These are phyloP conservation scores for Nannochloropsis gaditana DNA, from an alignment of 108 stramenopile species.

Conservation along the genomic window DNA sequence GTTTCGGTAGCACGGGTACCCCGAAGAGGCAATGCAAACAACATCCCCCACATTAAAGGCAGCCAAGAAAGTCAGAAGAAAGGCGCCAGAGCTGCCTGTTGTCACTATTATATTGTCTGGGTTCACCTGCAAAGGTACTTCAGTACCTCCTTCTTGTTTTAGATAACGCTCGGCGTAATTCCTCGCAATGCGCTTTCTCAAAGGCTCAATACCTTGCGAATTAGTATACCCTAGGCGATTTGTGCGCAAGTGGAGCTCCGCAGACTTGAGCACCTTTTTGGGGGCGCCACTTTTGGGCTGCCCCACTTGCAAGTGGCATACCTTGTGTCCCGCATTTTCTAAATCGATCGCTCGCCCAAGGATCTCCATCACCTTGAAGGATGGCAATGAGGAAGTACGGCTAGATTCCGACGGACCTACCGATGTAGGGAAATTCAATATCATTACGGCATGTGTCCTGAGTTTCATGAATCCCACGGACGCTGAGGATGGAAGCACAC, in stretches of 20 bases:
- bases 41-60: slow-evolving; percentile 76
- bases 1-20: slow-evolving; percentile 91
- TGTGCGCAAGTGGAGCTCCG: slow-evolving; percentile 56
- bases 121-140: slow-evolving; percentile 26
- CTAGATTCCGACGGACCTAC: not conserved
- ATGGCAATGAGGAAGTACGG: not conserved
- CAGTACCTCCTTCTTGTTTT: not conserved
- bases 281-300: slow-evolving; percentile 80
- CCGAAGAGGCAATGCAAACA: slow-evolving; percentile 68
- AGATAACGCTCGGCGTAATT: slow-evolving; percentile 63
- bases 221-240: slow-evolving; percentile 76
- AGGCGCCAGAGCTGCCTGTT: slow-evolving; percentile 76
- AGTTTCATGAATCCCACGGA: too few relatives aligned
- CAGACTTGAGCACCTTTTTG: slow-evolving; percentile 61
- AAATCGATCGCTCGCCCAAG: slow-evolving; percentile 17
- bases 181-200: slow-evolving; percentile 63
- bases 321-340: slow-evolving; percentile 29
- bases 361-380: slow-evolving; percentile 8
- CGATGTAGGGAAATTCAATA: not conserved
- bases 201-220: slow-evolving; percentile 69
- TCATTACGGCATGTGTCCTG: too few relatives aligned
- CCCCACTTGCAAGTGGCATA: slow-evolving; percentile 78
- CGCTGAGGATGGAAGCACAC: too few relatives aligned
- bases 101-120: slow-evolving; percentile 64
- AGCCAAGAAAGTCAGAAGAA: slow-evolving; percentile 74